Percentiles rank a stretch among this genome's conserved stretches.
phyloP scores from a whole-genome alignment of 306 rosid genomes.

The Pterocarpus macrocarpus region DNA sequence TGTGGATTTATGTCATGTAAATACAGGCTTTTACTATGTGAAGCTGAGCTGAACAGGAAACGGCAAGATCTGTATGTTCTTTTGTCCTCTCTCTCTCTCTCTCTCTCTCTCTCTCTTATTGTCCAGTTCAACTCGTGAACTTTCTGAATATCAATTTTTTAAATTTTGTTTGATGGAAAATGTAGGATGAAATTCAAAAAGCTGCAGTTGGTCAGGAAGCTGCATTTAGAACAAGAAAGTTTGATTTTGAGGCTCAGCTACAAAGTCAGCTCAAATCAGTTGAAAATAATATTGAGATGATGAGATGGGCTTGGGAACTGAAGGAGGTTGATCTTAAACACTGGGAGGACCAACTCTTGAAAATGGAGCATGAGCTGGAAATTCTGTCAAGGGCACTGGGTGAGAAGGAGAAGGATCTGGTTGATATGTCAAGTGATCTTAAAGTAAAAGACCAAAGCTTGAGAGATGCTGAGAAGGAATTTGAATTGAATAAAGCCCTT shows the following conservation, averaged over 20 bases:
- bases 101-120: no score
- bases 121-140: no score
- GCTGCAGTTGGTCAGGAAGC: conserved; percentile 70
- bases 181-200: conserved; percentile 80
- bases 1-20: conserved; percentile 40
- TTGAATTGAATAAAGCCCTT: conserved; percentile 65
- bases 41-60: conserved; percentile 67
- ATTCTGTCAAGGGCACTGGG: conserved; percentile 65
- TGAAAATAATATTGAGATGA: conserved; percentile 84
- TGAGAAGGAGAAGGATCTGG: conserved; percentile 81
- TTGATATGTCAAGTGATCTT: conserved; percentile 61
- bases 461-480: conserved; percentile 64
- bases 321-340: conserved; percentile 94
- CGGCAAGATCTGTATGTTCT: conserved; percentile 80
- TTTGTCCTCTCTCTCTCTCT: not conserved
- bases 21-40: conserved; percentile 67
- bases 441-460: conserved; percentile 71
- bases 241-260: conserved; percentile 79
- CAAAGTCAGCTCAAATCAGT: conserved; percentile 63
- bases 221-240: conserved; percentile 62
- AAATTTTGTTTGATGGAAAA: conserved; percentile 37
- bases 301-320: conserved; percentile 96
- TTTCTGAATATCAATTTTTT: not conserved
- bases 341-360: conserved; percentile 67
- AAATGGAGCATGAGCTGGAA: conserved; percentile 83